Evolutionary conservation across 139 green algal genomes (phyloP), one percentile per base, ranked within the genome.

Genomic region (Closterium sp.): DNA sequence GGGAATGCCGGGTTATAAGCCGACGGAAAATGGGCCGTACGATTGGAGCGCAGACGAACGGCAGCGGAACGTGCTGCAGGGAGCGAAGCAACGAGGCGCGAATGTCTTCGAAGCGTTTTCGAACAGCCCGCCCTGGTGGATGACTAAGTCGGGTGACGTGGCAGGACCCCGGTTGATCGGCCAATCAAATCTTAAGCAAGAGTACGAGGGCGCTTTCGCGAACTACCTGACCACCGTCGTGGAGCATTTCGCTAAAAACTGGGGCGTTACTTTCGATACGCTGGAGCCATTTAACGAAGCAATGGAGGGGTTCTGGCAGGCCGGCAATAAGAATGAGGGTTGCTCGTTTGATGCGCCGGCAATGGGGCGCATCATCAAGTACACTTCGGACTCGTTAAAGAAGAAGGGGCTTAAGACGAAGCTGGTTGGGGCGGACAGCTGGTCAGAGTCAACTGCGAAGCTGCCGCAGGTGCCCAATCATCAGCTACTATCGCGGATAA

Each of bases 251-350:
- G n/a, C 70, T 4, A 79, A 95, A 3, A 88, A 92, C 17, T 79
- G 87, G 24, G 86, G 42, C 21, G 92, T 95, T 42, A 38, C n/a
- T 27, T 92, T 93, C 84, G 45, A 86, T 21, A 93, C 92, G 9
- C 30, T 95, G 45, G 92, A 93, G 24, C 94, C 94, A 1, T 95
- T 95, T 50, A 95, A 95, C 86, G 94, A 95, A 87, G 91, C 94
- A 30, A n/a, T 34, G 29, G 88, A 92, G 9, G 87, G 31, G 9
- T 92, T 42, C 11, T 95, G 94, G 94, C 86, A 90, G 38, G 30
- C 34, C 10, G 90, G 92, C 9, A 94, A 92, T 87, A 89, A 88
- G 85, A 93, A 95, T 79, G 94, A 95, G 89, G 94, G 94, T 1
- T 95, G 94, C 88, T 91, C 91, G 62, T 95, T 95, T 73, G 30